These are phyloP conservation scores for Hygrophoropsis aurantiaca DNA, from an alignment of 768 basidiomycete genomes.

Conservation along the genomic window DNA sequence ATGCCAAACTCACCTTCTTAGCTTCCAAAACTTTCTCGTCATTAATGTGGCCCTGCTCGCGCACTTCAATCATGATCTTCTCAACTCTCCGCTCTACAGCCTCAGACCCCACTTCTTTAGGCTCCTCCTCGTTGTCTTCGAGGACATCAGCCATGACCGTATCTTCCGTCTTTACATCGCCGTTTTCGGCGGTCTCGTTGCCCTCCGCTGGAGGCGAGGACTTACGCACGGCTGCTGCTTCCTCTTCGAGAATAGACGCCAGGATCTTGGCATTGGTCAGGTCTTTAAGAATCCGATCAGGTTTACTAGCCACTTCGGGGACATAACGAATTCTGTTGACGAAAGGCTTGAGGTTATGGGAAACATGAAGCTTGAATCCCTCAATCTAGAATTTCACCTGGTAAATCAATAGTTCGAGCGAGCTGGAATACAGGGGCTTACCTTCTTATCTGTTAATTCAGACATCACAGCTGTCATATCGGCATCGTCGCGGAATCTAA, in stretches of 20 bases:
- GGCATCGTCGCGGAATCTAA: constrained; percentile 80
- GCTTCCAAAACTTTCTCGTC: constrained; percentile 67
- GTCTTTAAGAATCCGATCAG: constrained; percentile 81
- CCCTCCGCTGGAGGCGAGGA: constrained; percentile 24
- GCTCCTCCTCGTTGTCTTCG: constrained; percentile 45
- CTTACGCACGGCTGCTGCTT: constrained; percentile 55
- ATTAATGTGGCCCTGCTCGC: constrained; percentile 57
- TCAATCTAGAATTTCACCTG: constrained; percentile 63
- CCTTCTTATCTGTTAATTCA: constrained; percentile 85
- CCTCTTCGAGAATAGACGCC: constrained; percentile 72
- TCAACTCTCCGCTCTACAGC: constrained; percentile 83
- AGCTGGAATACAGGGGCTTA: constrained; percentile 27
- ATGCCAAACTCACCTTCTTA: constrained; percentile 59
- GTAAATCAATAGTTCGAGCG: constrained; percentile 5
- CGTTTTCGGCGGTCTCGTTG: constrained; percentile 25
- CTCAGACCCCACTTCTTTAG: constrained; percentile 65
- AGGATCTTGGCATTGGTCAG: constrained; percentile 73
- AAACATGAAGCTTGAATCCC: constrained; percentile 90
- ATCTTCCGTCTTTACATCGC: constrained; percentile 28
- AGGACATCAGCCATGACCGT: constrained; percentile 28
- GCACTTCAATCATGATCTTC: constrained; percentile 69
- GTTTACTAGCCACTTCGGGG: constrained; percentile 78
- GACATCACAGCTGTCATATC: constrained; percentile 75
- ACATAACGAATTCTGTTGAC: constrained; percentile 76
- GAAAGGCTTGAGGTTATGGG: constrained; percentile 77